Evolutionary conservation across 2,329 filamentous ascomycete species (phyloP), one percentile per base, ranked within the genome.

Genomic region (Tothia fuscella): DNA sequence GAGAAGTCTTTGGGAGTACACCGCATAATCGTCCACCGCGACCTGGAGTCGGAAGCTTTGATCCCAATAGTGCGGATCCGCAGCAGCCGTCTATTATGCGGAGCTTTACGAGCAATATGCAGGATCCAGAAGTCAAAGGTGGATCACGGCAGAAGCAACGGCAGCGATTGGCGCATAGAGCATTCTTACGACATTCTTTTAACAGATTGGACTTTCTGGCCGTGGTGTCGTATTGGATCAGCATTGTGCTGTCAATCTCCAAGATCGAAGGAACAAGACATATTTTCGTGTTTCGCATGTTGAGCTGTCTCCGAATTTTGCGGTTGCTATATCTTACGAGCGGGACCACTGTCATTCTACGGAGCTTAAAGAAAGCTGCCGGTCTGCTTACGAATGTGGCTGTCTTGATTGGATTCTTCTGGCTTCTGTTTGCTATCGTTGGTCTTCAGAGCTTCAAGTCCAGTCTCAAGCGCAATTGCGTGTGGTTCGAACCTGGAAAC

Each of bases 381-480:
- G 91, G 93, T 2, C 68, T 94, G 26, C 75, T 98, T 19, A 76
- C 95, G 20, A 86, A 94, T 47, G 88, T 98, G 24, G 88, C 85
- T 2, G 95, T 98, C 56, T 68, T 98, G 17, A 87, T 98, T 50
- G 75, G 83, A 12, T 98, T 98, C 63, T 98, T 98, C 63, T 98
- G 91, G 91, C 72, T 98, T 31, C 66, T 96, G 9, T 98, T 98
- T 63, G 91, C 87, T 28, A 95, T 98, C 47, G 80, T 98, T 45
- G 93, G 91, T 5, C 82, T 98, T 17, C 93, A 98, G 58, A 94
- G 84, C 61, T 98, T 98, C 60, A 71, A 71, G 46, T 67, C 67
- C 33, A 71, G 67, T 49, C 53, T 70, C 12, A 56, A 65, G 31
- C 60, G 68, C 28, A 63, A 58, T 12, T 71, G 68, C 45, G 64